A percentile compares a stretch with the other conserved stretches of the same genome.
These are phyloP conservation scores for Chaetomium fimeti DNA, from an alignment of 495 filamentous ascomycete species.

Conservation along the genomic window DNA sequence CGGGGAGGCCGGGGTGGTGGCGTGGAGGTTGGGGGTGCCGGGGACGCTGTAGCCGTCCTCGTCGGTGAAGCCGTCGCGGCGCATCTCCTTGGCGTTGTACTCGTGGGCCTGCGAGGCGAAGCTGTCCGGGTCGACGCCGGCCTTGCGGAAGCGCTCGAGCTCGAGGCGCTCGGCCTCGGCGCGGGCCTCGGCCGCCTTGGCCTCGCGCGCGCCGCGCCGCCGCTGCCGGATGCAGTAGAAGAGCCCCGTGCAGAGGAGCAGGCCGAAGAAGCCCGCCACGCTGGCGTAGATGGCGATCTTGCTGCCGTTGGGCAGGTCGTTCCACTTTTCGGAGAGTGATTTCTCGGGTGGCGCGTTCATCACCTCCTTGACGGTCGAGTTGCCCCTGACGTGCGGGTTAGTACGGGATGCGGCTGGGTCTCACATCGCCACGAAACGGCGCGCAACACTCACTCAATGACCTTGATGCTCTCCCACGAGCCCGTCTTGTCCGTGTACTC, in stretches of 20 bases:
- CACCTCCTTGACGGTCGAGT: slow-evolving; percentile 55
- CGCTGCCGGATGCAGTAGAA: slow-evolving; percentile 69
- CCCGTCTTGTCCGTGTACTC: slow-evolving; percentile 65
- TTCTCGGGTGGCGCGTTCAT: slow-evolving; percentile 46
- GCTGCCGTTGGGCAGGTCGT: slow-evolving; percentile 50
- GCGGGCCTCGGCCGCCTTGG: slow-evolving; percentile 54
- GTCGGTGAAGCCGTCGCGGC: slow-evolving; percentile 32
- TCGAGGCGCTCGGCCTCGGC: slow-evolving; percentile 62
- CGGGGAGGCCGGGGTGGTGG: slow-evolving; percentile 20
- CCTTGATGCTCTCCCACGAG: slow-evolving; percentile 68
- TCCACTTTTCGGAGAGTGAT: slow-evolving; percentile 56
- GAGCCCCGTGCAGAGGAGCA: slow-evolving; percentile 47
- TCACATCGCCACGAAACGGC: background rate
- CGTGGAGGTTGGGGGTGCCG: slow-evolving; percentile 33
- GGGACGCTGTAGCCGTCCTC: slow-evolving; percentile 40
- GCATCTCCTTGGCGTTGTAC: slow-evolving; percentile 42
- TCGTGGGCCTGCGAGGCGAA: slow-evolving; percentile 42
- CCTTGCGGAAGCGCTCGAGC: slow-evolving; percentile 54
- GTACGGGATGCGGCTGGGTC: background rate
- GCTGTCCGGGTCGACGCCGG: slow-evolving; percentile 47
- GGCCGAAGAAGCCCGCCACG: slow-evolving; percentile 50
- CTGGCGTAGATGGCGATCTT: slow-evolving; percentile 63
- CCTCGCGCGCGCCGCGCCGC: slow-evolving; percentile 62
- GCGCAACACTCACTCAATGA: slow-evolving; percentile 52
- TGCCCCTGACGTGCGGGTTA: slow-evolving; percentile 49